Conservation (phyloP, 768 basidiomycete species). For the Leucocoprinus birnbaumii region DNA sequence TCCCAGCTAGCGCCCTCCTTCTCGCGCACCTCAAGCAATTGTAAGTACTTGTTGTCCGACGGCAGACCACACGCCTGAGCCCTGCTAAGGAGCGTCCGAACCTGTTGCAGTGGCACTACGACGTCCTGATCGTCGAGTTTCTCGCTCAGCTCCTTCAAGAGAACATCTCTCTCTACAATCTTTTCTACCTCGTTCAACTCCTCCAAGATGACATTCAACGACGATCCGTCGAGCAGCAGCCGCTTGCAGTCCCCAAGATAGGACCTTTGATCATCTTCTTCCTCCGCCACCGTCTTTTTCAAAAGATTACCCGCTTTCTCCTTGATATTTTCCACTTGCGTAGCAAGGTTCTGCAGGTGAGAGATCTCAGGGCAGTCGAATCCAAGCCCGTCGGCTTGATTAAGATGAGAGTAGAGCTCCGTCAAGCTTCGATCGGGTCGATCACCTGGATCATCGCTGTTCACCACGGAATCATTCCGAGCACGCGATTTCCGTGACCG, state of each 20-base stretch:
- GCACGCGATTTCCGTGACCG: constrained; percentile 65
- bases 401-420: constrained; percentile 66
- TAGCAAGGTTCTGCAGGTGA: constrained; percentile 48
- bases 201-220: constrained; percentile 81
- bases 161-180: constrained; percentile 76
- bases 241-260: constrained; percentile 71
- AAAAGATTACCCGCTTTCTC: constrained; percentile 53
- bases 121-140: constrained; percentile 62
- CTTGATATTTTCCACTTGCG: constrained; percentile 65
- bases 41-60: constrained; percentile 61
- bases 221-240: constrained; percentile 65
- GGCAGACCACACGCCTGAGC: constrained; percentile 68
- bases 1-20: constrained; percentile 78
- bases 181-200: constrained; percentile 77
- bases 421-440: constrained; percentile 69
- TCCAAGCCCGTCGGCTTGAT: constrained; percentile 73
- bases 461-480: constrained; percentile 39
- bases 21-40: constrained; percentile 60
- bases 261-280: constrained; percentile 39
- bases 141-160: constrained; percentile 73
- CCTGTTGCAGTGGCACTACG: constrained; percentile 69
- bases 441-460: constrained; percentile 56
- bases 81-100: constrained; percentile 67
- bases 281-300: constrained; percentile 18
- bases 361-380: constrained; percentile 82